phyloP scores from a whole-genome alignment of 73 alveolate genomes.

The Breviolum minutum region DNA sequence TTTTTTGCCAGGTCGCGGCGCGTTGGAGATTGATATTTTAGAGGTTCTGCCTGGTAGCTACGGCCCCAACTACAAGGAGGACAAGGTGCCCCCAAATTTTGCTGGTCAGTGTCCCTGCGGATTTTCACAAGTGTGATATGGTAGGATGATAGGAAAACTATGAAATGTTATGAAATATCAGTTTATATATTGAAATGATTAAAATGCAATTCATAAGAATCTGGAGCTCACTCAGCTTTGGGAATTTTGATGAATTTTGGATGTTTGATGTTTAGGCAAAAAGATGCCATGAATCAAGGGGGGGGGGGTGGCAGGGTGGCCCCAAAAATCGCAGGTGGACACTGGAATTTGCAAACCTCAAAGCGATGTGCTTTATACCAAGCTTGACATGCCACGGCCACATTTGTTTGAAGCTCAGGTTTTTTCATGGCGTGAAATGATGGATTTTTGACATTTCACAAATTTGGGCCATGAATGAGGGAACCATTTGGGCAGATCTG shows the following conservation, averaged over 20 bases:
- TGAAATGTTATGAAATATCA: not conserved
- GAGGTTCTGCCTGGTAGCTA: slow-evolving; percentile 82
- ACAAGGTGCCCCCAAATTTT: not conserved
- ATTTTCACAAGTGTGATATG: not conserved
- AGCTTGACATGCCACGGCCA: slow-evolving; percentile 93
- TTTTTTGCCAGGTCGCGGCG: slow-evolving; percentile 52
- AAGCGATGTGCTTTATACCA: slow-evolving; percentile 37
- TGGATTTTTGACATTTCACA: no score
- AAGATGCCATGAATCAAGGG: not conserved
- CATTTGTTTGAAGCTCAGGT: slow-evolving; percentile 36
- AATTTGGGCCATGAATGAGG: no score
- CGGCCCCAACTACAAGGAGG: slow-evolving; percentile 71
- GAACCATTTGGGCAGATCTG: no score
- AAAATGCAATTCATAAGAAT: no score
- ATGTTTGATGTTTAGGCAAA: not conserved
- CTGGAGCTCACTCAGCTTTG: not conserved
- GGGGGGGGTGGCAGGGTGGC: slow-evolving; percentile 61
- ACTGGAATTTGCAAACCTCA: slow-evolving; percentile 70
- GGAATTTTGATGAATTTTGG: not conserved
- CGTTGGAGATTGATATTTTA: slow-evolving; percentile 70
- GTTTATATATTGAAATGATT: no score
- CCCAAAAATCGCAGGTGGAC: slow-evolving; percentile 6
- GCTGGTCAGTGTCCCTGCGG: not conserved
- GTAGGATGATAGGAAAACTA: not conserved
- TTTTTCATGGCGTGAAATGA: not conserved